phyloP scores from a whole-genome alignment of 75 land plant genomes.

The Selaginella moellendorffii region DNA sequence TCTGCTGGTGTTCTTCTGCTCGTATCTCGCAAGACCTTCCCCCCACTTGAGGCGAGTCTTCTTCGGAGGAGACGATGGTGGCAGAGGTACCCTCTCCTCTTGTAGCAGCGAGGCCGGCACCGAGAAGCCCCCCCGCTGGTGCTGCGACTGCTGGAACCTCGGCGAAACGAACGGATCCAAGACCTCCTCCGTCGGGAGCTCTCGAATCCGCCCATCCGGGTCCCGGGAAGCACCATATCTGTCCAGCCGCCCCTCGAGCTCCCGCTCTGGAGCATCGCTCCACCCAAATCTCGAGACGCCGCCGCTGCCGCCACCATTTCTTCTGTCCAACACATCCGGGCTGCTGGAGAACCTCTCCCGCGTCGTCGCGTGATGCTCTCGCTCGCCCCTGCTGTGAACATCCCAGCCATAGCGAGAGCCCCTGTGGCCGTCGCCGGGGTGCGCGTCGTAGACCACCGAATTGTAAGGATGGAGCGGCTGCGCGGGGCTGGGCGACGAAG shows the following conservation, averaged over 20 bases:
- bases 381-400: not conserved
- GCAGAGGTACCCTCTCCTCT: slow-evolving; percentile 15
- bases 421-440: not conserved
- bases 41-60: slow-evolving; percentile 41
- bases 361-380: not conserved
- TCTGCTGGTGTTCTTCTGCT: slow-evolving; percentile 28
- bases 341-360: slow-evolving; percentile 7
- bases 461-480: not conserved
- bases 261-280: slow-evolving; percentile 12
- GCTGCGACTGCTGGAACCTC: slow-evolving; percentile 7
- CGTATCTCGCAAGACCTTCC: slow-evolving; percentile 41
- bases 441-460: not conserved
- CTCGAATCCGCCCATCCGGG: slow-evolving; percentile 4
- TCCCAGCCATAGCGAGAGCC: not conserved
- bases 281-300: not conserved
- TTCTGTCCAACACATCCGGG: slow-evolving; percentile 23
- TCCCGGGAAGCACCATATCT: slow-evolving; percentile 19
- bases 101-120: slow-evolving; percentile 14
- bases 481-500: not conserved
- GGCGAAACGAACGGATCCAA: slow-evolving; percentile 4
- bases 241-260: slow-evolving; percentile 22
- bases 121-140: slow-evolving; percentile 11
- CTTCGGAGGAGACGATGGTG: slow-evolving; percentile 28
- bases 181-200: not conserved
- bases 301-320: not conserved